Percentiles rank a stretch among this genome's conserved stretches.
These are phyloP conservation scores for Penicillium cataractarum DNA, from an alignment of 495 filamentous ascomycete genomes.

Conservation along the genomic window DNA sequence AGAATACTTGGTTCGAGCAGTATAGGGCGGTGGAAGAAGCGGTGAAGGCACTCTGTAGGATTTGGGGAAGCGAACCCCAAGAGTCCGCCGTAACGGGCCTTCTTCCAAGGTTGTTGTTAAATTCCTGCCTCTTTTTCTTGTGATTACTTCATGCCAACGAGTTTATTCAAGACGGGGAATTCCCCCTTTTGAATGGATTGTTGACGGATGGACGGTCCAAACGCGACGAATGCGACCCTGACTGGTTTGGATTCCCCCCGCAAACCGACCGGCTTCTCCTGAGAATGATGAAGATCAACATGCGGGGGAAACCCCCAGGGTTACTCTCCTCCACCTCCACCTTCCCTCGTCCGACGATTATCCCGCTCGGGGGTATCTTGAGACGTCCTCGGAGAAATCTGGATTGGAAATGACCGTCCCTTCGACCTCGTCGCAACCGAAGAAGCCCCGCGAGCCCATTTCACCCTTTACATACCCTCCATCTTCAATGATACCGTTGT, in stretches of 20 bases:
- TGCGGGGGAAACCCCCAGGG: neutral
- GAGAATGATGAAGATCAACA: neutral
- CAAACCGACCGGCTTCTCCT: neutral
- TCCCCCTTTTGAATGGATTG: too few species aligned
- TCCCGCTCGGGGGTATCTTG: neutral
- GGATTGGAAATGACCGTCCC: neutral
- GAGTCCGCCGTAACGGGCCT: too few species aligned
- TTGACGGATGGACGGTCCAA: neutral
- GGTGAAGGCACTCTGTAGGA: too few species aligned
- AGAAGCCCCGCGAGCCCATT: neutral
- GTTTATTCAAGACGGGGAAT: too few species aligned
- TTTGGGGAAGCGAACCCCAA: too few species aligned
- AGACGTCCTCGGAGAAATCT: neutral
- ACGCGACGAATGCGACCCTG: constrained; percentile 3
- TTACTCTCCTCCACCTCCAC: neutral
- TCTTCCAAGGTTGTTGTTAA: too few species aligned
- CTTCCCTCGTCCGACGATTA: neutral
- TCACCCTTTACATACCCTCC: neutral
- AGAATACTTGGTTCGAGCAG: too few species aligned
- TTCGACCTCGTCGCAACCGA: neutral
- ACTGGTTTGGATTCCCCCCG: neutral
- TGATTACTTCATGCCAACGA: too few species aligned
- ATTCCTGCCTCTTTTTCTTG: too few species aligned
- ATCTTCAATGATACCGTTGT: neutral
- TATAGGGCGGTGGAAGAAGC: too few species aligned